Conservation (phyloP, 257 asterid genomes). For the Lycium barbarum region DNA sequence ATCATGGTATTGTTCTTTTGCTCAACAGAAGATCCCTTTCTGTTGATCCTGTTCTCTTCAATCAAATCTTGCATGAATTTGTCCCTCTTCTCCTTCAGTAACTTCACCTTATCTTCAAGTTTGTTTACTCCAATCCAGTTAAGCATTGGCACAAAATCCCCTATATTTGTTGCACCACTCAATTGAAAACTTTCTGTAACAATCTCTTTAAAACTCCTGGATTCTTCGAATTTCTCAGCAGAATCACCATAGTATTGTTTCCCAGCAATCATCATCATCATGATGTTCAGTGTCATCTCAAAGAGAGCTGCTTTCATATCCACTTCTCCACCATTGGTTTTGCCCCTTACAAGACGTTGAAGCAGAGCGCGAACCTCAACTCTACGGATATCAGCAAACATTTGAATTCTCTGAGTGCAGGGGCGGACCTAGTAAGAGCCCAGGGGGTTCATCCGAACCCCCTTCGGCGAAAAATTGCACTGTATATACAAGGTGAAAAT, state of each 20-base stretch:
- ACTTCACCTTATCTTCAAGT: constrained; percentile 38
- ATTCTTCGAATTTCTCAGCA: constrained; percentile 37
- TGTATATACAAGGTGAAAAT: too few relatives aligned
- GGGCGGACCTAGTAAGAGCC: too few relatives aligned
- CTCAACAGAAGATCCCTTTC: neutral
- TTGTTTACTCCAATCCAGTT: constrained; percentile 40
- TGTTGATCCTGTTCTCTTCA: constrained; percentile 35
- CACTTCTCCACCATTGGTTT: neutral
- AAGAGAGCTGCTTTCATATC: constrained; percentile 46
- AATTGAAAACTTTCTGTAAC: constrained; percentile 32
- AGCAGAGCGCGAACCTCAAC: constrained; percentile 38
- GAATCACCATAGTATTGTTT: constrained; percentile 44
- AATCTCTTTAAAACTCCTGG: constrained; percentile 40
- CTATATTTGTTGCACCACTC: constrained; percentile 36
- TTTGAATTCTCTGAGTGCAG: constrained; percentile 35
- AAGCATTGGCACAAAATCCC: constrained; percentile 45
- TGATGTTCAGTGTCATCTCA: constrained; percentile 43
- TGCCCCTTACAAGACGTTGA: neutral
- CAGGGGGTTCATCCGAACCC: too few relatives aligned
- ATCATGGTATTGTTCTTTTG: constrained; percentile 39
- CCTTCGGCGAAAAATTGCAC: too few relatives aligned
- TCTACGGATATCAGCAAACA: constrained; percentile 17
- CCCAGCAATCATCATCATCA: constrained; percentile 59
- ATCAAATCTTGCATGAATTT: constrained; percentile 52
- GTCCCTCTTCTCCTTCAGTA: constrained; percentile 45